Conservation (phyloP, 805 yeast species). For the Candida gorgasii region DNA sequence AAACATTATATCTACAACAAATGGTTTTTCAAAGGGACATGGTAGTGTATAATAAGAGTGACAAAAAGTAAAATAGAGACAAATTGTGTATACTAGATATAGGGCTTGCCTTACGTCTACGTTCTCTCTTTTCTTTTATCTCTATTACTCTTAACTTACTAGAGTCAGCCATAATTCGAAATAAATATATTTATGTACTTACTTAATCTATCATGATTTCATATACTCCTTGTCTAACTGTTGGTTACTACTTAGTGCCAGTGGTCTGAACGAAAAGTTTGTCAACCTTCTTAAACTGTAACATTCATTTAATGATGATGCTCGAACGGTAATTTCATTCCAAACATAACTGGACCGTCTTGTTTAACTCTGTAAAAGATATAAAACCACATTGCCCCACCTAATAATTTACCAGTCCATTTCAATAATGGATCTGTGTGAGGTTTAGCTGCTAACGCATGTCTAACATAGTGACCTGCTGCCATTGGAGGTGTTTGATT, state of each 20-base stretch:
- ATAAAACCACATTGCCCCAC: constrained; percentile 91
- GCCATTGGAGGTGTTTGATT: constrained; percentile 31
- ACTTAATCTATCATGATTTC: constrained; percentile 1
- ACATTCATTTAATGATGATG: constrained; percentile 24
- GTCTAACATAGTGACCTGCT: constrained; percentile 45
- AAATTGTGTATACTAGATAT: background rate
- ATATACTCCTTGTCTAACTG: background rate
- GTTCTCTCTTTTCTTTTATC: too few relatives aligned
- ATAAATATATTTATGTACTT: constrained; percentile 3
- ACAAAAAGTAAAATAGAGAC: too few relatives aligned
- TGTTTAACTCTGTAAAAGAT: constrained; percentile 76
- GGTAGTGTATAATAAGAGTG: too few relatives aligned
- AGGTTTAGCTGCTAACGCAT: constrained; percentile 66
- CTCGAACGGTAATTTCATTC: constrained; percentile 40
- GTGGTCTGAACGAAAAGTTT: too few relatives aligned
- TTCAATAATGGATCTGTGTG: constrained; percentile 59
- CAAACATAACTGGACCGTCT: constrained; percentile 65
- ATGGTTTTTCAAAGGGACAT: background rate
- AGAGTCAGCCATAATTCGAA: background rate
- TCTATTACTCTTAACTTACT: too few relatives aligned
- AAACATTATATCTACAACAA: background rate
- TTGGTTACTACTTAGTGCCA: too few relatives aligned
- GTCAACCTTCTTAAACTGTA: background rate
- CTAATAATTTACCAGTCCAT: constrained; percentile 64
- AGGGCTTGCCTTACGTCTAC: background rate